Evolutionary conservation across 2,329 filamentous ascomycete species (phyloP), one percentile per base, ranked within the genome.

Genomic region (Aureobasidium mangrovei): DNA sequence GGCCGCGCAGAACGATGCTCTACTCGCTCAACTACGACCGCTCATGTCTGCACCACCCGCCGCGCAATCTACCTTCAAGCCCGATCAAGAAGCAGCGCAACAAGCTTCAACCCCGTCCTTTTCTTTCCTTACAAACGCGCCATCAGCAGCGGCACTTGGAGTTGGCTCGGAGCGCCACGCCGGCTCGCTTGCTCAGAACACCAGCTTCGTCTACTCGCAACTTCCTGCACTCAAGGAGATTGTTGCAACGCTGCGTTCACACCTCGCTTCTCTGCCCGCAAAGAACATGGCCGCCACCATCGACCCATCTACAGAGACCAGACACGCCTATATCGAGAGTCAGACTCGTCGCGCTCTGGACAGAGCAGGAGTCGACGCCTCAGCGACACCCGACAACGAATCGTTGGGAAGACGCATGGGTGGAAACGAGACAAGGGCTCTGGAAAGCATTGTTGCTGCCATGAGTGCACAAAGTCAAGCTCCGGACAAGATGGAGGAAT

Each of bases 281-380:
- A 49, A 33, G 32, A 40, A 40, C 38, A 45, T 44, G 44, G 40
- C 54, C n/a, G 54, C 42, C 18, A 33, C 2, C 61, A 63, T 31
- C 67, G 72, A 56, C 63, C 62, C 45, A 69, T 75, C 77, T 73
- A 78, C 83, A 38, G 79, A 83, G 52, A 83, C 93, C 67, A 77
- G 91, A 57, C 77, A 85, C 55, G 80, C 86, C 60, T 97, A 97
- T 67, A 83, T 97, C 46, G 91, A 96, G 70, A 79, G 79, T 53
- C 84, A 90, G 63, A 87, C 88, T 48, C 76, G 82, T 60, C 78
- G 86, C 57, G 87, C 94, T 66, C 73, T 96, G 39, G 88, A 95
- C 71, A 77, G 81, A 42, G 74, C 82, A 43, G 86, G 86, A 0
- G 71, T 91, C 55, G 84, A 88, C 2, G 53, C 49, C 8, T 28